These are phyloP conservation scores for Metschnikowia baotianmanensis DNA, from an alignment of 805 yeast species.

Conservation along the genomic window DNA sequence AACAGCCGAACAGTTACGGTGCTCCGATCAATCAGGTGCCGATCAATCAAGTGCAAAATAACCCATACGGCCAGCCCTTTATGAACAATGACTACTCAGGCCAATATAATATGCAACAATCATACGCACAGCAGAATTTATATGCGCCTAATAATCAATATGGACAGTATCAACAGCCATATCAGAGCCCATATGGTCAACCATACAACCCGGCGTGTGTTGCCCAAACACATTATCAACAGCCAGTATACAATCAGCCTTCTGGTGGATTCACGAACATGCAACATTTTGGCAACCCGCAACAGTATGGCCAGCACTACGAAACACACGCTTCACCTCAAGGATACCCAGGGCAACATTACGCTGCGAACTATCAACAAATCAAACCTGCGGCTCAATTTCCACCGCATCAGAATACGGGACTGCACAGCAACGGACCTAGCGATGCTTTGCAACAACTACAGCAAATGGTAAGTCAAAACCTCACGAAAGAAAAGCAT, in stretches of 20 bases:
- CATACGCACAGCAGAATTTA: slow-evolving; percentile 5
- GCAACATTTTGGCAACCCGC: slow-evolving; percentile 21
- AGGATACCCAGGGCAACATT: slow-evolving; percentile 2
- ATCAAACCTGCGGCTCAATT: slow-evolving; percentile 1
- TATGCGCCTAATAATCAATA: slow-evolving; percentile 8
- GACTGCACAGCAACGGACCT: background rate
- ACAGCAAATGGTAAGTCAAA: slow-evolving; percentile 19
- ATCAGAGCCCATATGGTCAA: slow-evolving; percentile 16
- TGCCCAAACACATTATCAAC: slow-evolving; percentile 16
- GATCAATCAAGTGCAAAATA: background rate
- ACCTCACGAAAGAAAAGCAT: slow-evolving; percentile 9
- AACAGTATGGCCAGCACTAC: slow-evolving; percentile 15
- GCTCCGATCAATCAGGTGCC: background rate
- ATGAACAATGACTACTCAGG: background rate
- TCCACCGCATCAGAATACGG: slow-evolving; percentile 1
- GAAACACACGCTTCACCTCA: slow-evolving; percentile 9
- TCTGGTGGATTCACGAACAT: background rate
- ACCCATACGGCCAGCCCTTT: slow-evolving; percentile 2
- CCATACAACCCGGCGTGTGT: slow-evolving; percentile 9
- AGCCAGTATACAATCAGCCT: slow-evolving; percentile 25
- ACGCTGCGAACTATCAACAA: background rate
- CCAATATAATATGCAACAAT: slow-evolving; percentile 7
- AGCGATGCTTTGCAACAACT: slow-evolving; percentile 17
- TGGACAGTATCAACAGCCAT: slow-evolving; percentile 10
- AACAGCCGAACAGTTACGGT: background rate